These are phyloP conservation scores for Taiozyma onychis DNA, from an alignment of 1,139 yeast genomes.

Conservation along the genomic window DNA sequence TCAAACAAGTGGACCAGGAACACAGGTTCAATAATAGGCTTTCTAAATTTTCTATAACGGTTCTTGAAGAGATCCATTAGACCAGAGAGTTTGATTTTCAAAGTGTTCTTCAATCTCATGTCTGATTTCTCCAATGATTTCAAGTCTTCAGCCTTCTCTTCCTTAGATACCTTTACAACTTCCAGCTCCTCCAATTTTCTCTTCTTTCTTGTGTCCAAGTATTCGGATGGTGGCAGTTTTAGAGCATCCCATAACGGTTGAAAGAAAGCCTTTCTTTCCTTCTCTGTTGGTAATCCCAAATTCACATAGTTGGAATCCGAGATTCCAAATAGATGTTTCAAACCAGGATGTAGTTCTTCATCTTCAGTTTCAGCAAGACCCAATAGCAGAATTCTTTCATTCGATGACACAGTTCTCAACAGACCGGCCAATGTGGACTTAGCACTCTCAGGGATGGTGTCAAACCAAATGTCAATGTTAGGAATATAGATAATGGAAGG, in stretches of 20 bases:
- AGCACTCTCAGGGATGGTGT: constrained; percentile 62
- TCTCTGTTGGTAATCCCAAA: constrained; percentile 38
- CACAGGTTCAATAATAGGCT: constrained; percentile 81
- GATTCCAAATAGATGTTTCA: constrained; percentile 48
- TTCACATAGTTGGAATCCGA: constrained; percentile 41
- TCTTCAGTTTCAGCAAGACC: constrained; percentile 55
- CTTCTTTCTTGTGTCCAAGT: constrained; percentile 34
- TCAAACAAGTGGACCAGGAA: constrained; percentile 74
- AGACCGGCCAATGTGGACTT: constrained; percentile 68
- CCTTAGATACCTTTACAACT: constrained; percentile 8
- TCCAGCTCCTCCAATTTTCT: constrained; percentile 23
- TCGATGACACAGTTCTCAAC: constrained; percentile 61
- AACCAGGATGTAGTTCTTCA: constrained; percentile 29
- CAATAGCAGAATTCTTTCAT: constrained; percentile 70
- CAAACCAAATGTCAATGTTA: constrained; percentile 72
- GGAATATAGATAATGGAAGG: constrained; percentile 88
- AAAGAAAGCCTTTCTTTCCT: constrained; percentile 52
- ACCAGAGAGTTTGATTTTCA: constrained; percentile 81
- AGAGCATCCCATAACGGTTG: constrained; percentile 49
- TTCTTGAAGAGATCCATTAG: constrained; percentile 85
- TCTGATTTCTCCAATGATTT: constrained; percentile 64
- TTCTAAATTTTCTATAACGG: constrained; percentile 83
- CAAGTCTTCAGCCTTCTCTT: constrained; percentile 24
- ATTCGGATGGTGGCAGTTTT: constrained; percentile 56
- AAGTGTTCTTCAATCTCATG: constrained; percentile 72